Base-by-base conservation (phyloP, 116 monocot species). In the Zostera marina region DNA sequence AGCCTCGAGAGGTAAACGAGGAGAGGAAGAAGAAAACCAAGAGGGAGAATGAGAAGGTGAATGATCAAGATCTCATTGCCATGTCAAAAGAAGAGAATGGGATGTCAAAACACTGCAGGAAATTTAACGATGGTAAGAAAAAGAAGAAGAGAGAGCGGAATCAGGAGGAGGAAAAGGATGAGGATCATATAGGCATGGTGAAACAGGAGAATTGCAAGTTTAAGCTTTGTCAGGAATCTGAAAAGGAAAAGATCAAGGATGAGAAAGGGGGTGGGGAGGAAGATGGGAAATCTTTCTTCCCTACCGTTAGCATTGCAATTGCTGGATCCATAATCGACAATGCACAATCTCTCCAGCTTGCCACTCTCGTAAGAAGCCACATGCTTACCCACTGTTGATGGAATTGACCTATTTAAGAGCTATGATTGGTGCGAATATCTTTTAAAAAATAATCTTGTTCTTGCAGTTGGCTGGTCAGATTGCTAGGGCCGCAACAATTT, bases 341-440 rank as follows among this genome's bases (percentile, higher is more conserved):
- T 63, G 80, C 94, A 20, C 94, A 96, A 67, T 88, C 89, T 61
- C 89, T 77, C 60, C 85, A 96, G 65, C 88, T 96, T 22, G 89
- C 89, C 23, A 96, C 94, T 9, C 89, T 74, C 42, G 88, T 88
- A 74, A 14, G 70, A 26, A 15, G 49, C n/a, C 16, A n/a, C 48
- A 16, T 16, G 7, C 15, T 16, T 6, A n/a, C 47, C 5, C 47
- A 47, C 47, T 47, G 17, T 48, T 8, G 12, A 48, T n/a, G n/a
- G 4, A 44, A 15, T 19, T 48, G 19, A 19, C 48, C 9, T 19
- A 48, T 8, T 48, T 6, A 48, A 47, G 19, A 48, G n/a, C 48
- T 48, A 7, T 9, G 7, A 19, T 47, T 5, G 16, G 10, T 47
- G 47, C 8, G 48, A 48, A n/a, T 42, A 1, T 5, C 15, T 41